These are phyloP conservation scores for Bipolaris gigantea DNA, from an alignment of 2,329 filamentous ascomycete species.

Conservation along the genomic window DNA sequence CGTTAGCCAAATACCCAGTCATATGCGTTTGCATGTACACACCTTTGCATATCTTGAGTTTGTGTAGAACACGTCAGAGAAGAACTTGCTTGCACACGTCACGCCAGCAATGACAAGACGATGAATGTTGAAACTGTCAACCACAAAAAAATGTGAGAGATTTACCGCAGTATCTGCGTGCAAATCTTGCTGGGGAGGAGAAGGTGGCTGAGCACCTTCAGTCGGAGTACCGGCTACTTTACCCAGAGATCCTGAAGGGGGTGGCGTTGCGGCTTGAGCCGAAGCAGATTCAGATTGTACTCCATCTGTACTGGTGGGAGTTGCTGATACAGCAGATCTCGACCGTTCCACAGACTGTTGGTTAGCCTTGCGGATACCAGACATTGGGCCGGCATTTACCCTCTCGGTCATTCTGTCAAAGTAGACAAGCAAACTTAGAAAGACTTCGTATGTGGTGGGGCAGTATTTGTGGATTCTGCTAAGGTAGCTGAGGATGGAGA, in stretches of 20 bases:
- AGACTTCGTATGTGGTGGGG: constrained; percentile 97
- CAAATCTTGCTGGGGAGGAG: constrained; percentile 44
- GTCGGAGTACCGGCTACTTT: constrained; percentile 39
- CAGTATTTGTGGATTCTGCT: constrained; percentile 98
- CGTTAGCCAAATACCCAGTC: constrained; percentile 11
- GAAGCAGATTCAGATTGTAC: constrained; percentile 30
- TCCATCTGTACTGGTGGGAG: constrained; percentile 32
- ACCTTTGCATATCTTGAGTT: constrained; percentile 99
- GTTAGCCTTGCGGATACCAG: constrained; percentile 60
- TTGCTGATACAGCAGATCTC: constrained; percentile 33
- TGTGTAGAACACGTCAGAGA: constrained; percentile 98
- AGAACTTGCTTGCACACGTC: constrained; percentile 98
- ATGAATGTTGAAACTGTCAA: constrained; percentile 99
- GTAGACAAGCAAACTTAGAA: constrained; percentile 91
- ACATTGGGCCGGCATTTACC: constrained; percentile 79
- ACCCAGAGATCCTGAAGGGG: constrained; percentile 53
- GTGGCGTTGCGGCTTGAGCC: constrained; percentile 52
- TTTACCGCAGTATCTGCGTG: constrained; percentile 53
- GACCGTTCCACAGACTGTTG: constrained; percentile 50
- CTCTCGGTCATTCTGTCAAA: constrained; percentile 99
- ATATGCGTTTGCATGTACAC: constrained; percentile 36
- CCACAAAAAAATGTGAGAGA: constrained; percentile 79
- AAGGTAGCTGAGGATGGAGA: constrained; percentile 94
- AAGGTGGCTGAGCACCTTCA: constrained; percentile 39
- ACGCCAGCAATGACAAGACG: constrained; percentile 94